Conservation (phyloP, 352 stramenopile species). For the Phytophthora gonapodyides region DNA sequence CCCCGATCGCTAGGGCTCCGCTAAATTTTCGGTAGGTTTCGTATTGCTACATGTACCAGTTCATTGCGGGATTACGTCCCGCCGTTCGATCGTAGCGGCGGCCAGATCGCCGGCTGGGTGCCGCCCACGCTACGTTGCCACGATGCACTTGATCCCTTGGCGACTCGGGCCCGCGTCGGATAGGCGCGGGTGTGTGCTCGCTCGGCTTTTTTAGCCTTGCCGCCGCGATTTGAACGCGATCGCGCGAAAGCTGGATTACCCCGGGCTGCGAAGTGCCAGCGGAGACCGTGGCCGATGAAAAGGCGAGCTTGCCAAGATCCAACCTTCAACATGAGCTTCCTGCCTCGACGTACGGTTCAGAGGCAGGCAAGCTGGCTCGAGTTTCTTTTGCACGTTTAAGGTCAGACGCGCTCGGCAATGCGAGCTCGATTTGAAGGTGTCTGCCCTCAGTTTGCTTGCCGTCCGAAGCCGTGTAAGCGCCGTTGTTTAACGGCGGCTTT, state of each 20-base stretch:
- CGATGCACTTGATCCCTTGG: constrained; percentile 31
- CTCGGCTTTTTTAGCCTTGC: constrained; percentile 24
- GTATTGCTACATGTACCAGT: not conserved
- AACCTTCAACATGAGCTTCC: constrained; percentile 32
- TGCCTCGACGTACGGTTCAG: constrained; percentile 14
- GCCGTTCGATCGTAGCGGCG: constrained; percentile 28
- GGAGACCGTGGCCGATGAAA: constrained; percentile 1
- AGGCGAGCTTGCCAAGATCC: constrained; percentile 19
- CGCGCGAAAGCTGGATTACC: constrained; percentile 24
- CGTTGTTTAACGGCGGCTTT: constrained; percentile 1
- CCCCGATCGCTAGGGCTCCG: constrained; percentile 4
- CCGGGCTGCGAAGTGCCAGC: not conserved
- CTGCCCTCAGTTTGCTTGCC: constrained; percentile 11
- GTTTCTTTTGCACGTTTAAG: constrained; percentile 21
- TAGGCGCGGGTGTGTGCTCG: constrained; percentile 14
- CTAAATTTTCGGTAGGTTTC: constrained; percentile 25
- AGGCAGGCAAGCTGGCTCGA: not conserved
- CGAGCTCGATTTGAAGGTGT: constrained; percentile 20
- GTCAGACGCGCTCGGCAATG: constrained; percentile 5
- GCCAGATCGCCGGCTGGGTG: constrained; percentile 34
- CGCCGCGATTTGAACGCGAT: constrained; percentile 30
- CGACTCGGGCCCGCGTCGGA: constrained; percentile 13
- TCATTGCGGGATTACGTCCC: constrained; percentile 22
- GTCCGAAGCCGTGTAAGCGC: not conserved
- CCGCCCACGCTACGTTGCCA: constrained; percentile 28